Percentiles rank a stretch among this genome's conserved stretches.
These are phyloP conservation scores for Senecio squalidus DNA, from an alignment of 140 eudicot genomes.

Conservation along the genomic window DNA sequence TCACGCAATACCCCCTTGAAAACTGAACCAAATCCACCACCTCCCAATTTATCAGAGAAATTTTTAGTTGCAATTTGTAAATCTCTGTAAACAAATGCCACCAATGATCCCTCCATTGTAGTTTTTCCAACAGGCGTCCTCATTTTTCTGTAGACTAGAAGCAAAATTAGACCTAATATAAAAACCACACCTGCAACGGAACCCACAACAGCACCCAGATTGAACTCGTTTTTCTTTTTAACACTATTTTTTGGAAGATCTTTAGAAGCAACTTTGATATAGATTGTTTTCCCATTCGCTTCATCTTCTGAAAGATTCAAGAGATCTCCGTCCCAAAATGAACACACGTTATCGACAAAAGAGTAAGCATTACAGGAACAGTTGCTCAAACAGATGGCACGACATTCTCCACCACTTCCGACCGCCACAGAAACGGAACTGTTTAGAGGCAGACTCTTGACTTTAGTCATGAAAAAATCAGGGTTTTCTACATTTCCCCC, in stretches of 20 bases:
- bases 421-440: constrained; percentile 4
- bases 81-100: constrained; percentile 31
- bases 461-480: constrained; percentile 23
- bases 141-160: constrained; percentile 22
- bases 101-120: constrained; percentile 12
- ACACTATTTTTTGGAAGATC: constrained; percentile 12
- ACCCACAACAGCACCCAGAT: constrained; percentile 32
- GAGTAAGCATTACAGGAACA: constrained; percentile 48
- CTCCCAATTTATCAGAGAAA: constrained; percentile 40
- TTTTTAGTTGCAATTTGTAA: constrained; percentile 40
- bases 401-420: constrained; percentile 28
- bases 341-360: constrained; percentile 21
- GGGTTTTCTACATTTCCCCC: constrained; percentile 14
- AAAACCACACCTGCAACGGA: constrained; percentile 13
- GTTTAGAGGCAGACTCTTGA: constrained; percentile 26
- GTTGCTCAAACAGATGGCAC: constrained; percentile 17
- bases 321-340: constrained; percentile 40
- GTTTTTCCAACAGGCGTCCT: constrained; percentile 3
- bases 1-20: constrained; percentile 42
- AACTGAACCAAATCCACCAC: constrained; percentile 58
- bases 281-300: constrained; percentile 28
- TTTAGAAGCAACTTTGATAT: constrained; percentile 40
- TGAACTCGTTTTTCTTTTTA: constrained; percentile 15
- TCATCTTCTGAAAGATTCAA: constrained; percentile 28
- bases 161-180: constrained; percentile 21